Conservation (phyloP, 306 rosid genomes). For the Quercus bicolor region DNA sequence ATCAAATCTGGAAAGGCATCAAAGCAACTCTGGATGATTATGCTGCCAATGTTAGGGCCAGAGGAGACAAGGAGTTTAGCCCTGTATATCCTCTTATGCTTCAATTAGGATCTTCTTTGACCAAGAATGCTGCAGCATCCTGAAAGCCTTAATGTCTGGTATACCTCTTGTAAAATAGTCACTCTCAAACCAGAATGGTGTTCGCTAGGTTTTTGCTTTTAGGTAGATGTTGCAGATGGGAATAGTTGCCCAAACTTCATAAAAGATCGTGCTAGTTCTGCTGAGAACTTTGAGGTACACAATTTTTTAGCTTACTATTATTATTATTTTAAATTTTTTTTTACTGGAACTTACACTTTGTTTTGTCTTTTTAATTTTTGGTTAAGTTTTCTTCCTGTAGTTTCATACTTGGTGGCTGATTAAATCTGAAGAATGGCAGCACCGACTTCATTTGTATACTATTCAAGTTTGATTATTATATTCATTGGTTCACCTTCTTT, state of each 20-base stretch:
- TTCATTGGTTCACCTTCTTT: background rate
- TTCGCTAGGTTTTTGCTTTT: conserved; percentile 7
- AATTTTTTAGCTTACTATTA: background rate
- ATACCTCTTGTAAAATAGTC: conserved; percentile 27
- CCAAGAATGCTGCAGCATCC: conserved; percentile 40
- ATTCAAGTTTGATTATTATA: conserved; percentile 11
- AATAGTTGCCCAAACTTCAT: conserved; percentile 29
- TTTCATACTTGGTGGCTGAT: background rate
- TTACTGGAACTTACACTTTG: background rate
- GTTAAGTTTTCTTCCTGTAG: background rate
- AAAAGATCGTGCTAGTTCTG: conserved; percentile 19
- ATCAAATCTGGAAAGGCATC: conserved; percentile 95
- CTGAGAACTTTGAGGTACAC: conserved; percentile 28
- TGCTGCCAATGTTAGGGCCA: conserved; percentile 69
- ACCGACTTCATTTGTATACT: background rate
- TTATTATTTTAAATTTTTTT: background rate
- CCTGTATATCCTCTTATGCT: conserved; percentile 95
- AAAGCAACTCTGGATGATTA: conserved; percentile 93
- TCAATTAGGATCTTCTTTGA: conserved; percentile 76
- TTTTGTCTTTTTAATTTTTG: background rate
- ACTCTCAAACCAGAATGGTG: conserved; percentile 14
- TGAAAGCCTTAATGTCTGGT: conserved; percentile 39
- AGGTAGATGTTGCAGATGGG: conserved; percentile 18
- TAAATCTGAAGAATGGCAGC: background rate
- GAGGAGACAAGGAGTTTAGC: conserved; percentile 94